Evolutionary conservation across 768 basidiomycete species (phyloP), one percentile per base, ranked within the genome.

Genomic region (Trametes elegans): DNA sequence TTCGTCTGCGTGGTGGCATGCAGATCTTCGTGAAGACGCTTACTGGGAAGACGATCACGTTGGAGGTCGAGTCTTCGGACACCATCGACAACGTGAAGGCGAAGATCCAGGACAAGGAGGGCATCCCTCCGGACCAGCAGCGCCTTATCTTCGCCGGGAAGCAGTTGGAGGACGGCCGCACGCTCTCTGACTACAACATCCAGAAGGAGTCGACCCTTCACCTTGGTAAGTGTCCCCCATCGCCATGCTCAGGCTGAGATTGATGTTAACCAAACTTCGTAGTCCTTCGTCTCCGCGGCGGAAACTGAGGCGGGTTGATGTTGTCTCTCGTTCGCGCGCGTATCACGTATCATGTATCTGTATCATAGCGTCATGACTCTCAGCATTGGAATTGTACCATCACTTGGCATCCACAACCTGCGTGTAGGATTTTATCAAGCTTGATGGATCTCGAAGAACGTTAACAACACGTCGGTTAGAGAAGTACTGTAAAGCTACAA

Each of bases 221-320:
- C 50, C 68, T 69, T 58, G 66, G 78, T 64, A 74, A 32, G 21
- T 28, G 34, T 29, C 21, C 5, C 8, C 5, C 23, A 35, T 28
- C 7, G 19, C 16, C 10, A 46, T 28, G 1, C 19, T 42, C 7
- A 31, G 24, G 13, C 13, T 34, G 32, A 26, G 11, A 23, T 16
- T 19, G 7, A 24, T 23, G 55, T 29, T 56, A 45, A 19, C 18
- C 26, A 1, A 1, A 16, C 40, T 32, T 10, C 44, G 5, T 44
- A 70, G 88, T 88, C 39, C 75, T 85, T 26, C 85, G 83, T 73
- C 77, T 86, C 7, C 85, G 85, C 52, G 84, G 85, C 68, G 93
- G 93, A 56, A 72, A 78, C 55, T 86, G 67, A 76, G 49, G 0
- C n/a, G n/a, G 38, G n/a, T 3, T 9, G 35, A 45, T 46, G 42